Base-by-base conservation (phyloP, 441 rosid genomes). In the Geranium incanum region DNA sequence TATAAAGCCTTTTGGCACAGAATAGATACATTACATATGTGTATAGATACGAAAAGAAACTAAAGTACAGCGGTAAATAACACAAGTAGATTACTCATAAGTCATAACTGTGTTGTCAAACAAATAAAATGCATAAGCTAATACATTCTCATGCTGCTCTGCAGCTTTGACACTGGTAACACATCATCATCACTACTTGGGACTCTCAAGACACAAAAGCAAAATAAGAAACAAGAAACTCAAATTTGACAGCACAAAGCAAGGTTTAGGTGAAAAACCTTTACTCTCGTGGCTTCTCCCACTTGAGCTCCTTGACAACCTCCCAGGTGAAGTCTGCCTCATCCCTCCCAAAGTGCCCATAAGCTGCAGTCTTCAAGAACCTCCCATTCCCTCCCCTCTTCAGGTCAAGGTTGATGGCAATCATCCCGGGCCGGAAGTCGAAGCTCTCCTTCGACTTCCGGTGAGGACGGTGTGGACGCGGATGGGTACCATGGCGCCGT, bases 361-460 rank as follows among this genome's bases (percentile, higher is more conserved):
- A 70, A 0, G 72, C 72, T 0, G 72, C 67, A 1, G 72, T 70
- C 72, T 70, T 70, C 50, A 70, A 5, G 72, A 57, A 70, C 72
- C 72, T 15, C 4, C 72, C 66, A 16, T 52, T 70, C n/a, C 72
- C 33, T 55, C 72, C 72, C 67, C 72, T 70, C 72, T 70, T 70
- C 16, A 70, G 72, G 8, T 70, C 72, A 37, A 70, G 21, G 72
- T 70, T 52, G 50, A 70, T 59, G 66, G 67, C 38, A 45, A 70
- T 57, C 72, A 70, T 70, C 13, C 72, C 72, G 11, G 72, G 72
- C 67, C 72, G 57, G 66, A 70, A 70, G 48, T 70, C 67, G 15
- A 70, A 70, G 18, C 15, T 59, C 67, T 70, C 72, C 72, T 70
- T n/a, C n/a, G n/a, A n/a, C n/a, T n/a, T n/a, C n/a, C n/a, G n/a